Evolutionary conservation across 1,284 basidiomycete genomes (phyloP).

Genomic region (Fomitopsis schrenkii): DNA sequence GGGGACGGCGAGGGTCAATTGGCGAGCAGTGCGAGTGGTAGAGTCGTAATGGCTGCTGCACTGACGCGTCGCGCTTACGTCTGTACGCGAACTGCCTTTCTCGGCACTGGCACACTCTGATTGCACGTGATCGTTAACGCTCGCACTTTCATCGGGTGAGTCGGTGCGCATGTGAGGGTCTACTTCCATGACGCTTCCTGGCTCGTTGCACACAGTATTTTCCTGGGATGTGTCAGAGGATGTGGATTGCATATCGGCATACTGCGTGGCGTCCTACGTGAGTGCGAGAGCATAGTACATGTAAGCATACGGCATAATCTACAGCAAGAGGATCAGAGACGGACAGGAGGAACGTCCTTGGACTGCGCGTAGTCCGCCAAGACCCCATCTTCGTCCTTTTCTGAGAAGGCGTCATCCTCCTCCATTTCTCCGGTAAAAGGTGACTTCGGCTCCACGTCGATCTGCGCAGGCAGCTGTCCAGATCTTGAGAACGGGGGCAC

Average conservation of each 20-base stretch:
- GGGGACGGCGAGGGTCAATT: constrained; percentile 11
- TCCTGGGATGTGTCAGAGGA: constrained; percentile 1
- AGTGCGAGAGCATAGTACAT: constrained; percentile 42
- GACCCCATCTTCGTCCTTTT: constrained; percentile 4
- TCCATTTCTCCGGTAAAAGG: constrained; percentile 7
- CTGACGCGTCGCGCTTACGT: constrained; percentile 58
- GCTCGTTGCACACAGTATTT: background rate
- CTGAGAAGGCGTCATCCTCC: constrained; percentile 2
- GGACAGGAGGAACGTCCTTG: constrained; percentile 39
- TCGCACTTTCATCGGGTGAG: background rate
- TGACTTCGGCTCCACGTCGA: constrained; percentile 11
- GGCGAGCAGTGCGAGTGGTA: constrained; percentile 30
- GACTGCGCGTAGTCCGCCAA: background rate
- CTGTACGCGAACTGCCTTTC: constrained; percentile 20
- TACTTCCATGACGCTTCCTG: constrained; percentile 1
- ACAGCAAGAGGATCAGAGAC: constrained; percentile 42
- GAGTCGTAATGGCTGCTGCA: constrained; percentile 24
- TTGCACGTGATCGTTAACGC: constrained; percentile 18
- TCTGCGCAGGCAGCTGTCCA: constrained; percentile 2
- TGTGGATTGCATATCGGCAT: constrained; percentile 19
- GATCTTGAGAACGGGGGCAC: constrained; percentile 17
- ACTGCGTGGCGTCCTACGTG: constrained; percentile 36
- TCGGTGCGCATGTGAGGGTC: background rate
- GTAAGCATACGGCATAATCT: constrained; percentile 37
- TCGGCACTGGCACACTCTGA: constrained; percentile 8